A percentile compares a stretch with the other conserved stretches of the same genome.
Conservation (phyloP, 129 eudicot genomes). For the Artemisia argyi region DNA sequence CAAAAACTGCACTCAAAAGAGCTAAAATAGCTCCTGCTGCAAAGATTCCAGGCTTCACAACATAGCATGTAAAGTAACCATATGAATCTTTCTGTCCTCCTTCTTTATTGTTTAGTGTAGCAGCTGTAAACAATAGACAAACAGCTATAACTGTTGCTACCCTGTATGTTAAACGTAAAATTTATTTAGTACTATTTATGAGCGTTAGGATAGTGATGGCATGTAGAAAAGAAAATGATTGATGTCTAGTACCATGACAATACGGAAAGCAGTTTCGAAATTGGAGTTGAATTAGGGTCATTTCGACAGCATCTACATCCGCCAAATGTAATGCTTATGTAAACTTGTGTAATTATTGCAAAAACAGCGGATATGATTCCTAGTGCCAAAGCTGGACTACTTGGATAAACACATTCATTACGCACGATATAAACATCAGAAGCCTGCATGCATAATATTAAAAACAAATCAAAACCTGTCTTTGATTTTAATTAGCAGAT, state of each 20-base stretch:
- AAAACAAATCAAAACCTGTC: too few species aligned
- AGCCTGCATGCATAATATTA: conserved; percentile 11
- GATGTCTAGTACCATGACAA: conserved; percentile 27
- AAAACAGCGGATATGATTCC: conserved; percentile 36
- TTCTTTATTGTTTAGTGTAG: conserved; percentile 16
- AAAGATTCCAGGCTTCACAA: conserved; percentile 38
- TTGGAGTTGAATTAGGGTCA: conserved; percentile 25
- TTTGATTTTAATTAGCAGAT: too few species aligned
- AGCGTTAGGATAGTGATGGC: too few species aligned
- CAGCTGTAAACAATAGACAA: conserved; percentile 23
- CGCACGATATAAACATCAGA: conserved; percentile 18
- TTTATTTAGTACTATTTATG: not conserved
- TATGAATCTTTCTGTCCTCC: conserved; percentile 18
- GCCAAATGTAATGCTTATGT: conserved; percentile 33
- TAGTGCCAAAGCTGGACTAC: conserved; percentile 36
- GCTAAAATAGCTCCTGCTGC: conserved; percentile 40
- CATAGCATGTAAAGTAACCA: conserved; percentile 25
- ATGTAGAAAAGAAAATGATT: not conserved
- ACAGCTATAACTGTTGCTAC: conserved; percentile 30
- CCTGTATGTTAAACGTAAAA: conserved; percentile 19
- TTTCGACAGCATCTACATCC: conserved; percentile 27
- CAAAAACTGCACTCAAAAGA: conserved; percentile 27
- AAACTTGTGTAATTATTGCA: conserved; percentile 26
- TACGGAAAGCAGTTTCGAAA: conserved; percentile 30
- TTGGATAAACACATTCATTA: conserved; percentile 33